A percentile compares a stretch with the other conserved stretches of the same genome.
Evolutionary conservation across 306 rosid genomes (phyloP).

Genomic region (Lathyrus tuberosus): DNA sequence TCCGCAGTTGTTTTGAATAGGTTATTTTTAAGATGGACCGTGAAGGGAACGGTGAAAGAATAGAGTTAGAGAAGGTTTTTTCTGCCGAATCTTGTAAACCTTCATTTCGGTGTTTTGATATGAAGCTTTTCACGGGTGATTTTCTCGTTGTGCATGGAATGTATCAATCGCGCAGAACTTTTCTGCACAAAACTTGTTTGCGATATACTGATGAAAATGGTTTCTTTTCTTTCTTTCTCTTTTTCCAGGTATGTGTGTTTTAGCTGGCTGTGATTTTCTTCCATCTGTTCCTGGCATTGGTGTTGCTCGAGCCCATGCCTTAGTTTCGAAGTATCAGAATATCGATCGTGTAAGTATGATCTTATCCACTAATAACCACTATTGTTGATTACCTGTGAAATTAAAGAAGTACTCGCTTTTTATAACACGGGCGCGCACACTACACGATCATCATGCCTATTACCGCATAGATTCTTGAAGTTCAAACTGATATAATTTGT

Average conservation of each 20-base stretch:
- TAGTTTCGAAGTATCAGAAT: conserved; percentile 79
- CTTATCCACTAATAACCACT: conserved; percentile 8
- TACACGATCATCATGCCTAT: neutral
- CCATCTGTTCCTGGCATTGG: conserved; percentile 97
- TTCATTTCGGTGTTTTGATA: conserved; percentile 68
- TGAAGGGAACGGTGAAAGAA: conserved; percentile 76
- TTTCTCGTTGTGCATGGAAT: conserved; percentile 37
- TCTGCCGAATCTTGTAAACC: conserved; percentile 56
- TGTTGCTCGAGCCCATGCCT: conserved; percentile 76
- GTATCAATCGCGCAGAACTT: conserved; percentile 18
- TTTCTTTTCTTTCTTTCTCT: neutral
- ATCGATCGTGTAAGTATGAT: conserved; percentile 78
- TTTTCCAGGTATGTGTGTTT: conserved; percentile 83
- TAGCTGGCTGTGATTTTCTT: conserved; percentile 98
- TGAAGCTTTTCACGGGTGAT: conserved; percentile 69
- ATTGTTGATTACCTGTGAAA: conserved; percentile 10
- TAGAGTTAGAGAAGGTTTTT: conserved; percentile 65
- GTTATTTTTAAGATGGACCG: conserved; percentile 90
- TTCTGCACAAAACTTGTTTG: conserved; percentile 3
- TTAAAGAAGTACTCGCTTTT: neutral
- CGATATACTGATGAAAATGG: neutral
- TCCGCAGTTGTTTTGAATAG: conserved; percentile 51
- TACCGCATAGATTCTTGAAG: neutral
- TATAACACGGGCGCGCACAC: neutral
- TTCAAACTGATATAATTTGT: neutral